Conservation (phyloP, 2,329 filamentous ascomycete genomes). For the Phyllosticta citriasiana region DNA sequence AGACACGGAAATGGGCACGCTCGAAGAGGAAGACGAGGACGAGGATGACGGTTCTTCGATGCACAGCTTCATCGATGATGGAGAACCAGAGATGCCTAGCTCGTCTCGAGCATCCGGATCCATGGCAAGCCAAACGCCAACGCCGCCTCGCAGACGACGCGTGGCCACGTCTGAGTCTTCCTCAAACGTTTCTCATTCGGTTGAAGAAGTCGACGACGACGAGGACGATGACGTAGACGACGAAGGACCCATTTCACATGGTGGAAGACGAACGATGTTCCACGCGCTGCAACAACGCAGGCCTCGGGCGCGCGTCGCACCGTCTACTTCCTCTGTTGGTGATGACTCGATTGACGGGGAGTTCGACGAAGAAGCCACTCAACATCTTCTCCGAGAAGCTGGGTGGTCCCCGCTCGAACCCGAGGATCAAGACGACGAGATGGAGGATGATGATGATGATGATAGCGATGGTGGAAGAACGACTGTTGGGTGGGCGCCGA, state of each 20-base stretch:
- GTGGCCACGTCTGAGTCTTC: slow-evolving; percentile 31
- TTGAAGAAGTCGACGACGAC: slow-evolving; percentile 28
- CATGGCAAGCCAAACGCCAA: slow-evolving; percentile 21
- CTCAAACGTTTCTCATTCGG: slow-evolving; percentile 24
- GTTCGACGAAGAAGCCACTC: slow-evolving; percentile 30
- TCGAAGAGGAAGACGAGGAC: slow-evolving; percentile 35
- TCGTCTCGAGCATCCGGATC: slow-evolving; percentile 21
- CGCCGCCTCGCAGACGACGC: slow-evolving; percentile 23
- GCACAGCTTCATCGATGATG: slow-evolving; percentile 31
- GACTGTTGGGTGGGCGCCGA: slow-evolving; percentile 37
- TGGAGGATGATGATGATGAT: slow-evolving; percentile 29
- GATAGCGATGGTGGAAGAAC: slow-evolving; percentile 32
- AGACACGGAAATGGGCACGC: slow-evolving; percentile 29
- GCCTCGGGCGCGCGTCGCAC: neutral
- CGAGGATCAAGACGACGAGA: slow-evolving; percentile 26
- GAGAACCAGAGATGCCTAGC: slow-evolving; percentile 16
- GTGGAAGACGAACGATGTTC: slow-evolving; percentile 21
- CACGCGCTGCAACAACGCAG: slow-evolving; percentile 9
- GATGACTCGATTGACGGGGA: slow-evolving; percentile 23
- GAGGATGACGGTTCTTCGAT: slow-evolving; percentile 30
- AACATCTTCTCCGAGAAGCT: slow-evolving; percentile 23
- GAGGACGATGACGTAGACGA: slow-evolving; percentile 29
- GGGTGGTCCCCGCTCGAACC: slow-evolving; percentile 28
- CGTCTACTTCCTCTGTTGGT: slow-evolving; percentile 19
- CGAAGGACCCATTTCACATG: slow-evolving; percentile 24